Evolutionary conservation across 2,329 filamentous ascomycete genomes (phyloP), one percentile per base, ranked within the genome.

Genomic region (Stagonosporopsis vannaccii): DNA sequence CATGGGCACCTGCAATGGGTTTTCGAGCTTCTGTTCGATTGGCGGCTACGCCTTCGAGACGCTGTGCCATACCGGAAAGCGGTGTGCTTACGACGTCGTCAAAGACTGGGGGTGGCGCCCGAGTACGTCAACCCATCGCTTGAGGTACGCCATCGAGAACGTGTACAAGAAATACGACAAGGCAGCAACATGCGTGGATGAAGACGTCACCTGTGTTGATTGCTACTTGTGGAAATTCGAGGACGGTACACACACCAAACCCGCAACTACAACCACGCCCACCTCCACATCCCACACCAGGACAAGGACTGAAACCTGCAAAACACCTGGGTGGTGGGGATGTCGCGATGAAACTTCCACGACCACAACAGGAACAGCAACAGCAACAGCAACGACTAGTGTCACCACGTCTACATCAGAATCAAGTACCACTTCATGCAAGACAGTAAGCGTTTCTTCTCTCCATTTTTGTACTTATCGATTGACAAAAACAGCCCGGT

Each of bases 251-350:
- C 65, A 72, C 23, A 70, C 70, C 7, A 67, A 67, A 28, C 56
- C 67, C 1, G 58, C 58, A 6, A 69, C 66, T 8, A 69, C 66
- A 15, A 65, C 64, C 5, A 63, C 68, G 32, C 46, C 65, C n/a
- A 66, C 65, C 17, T 67, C 63, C 12, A 63, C 68, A 7, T 66
- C 62, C 4, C 61, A 48, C 12, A 65, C 70, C 2, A 55, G 66
- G 44, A 75, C 53, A 20, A 59, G 73, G 40, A 75, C 72, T 1
- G 71, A 70, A 49, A 75, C 73, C 3, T 75, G 73, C 50, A 71
- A 74, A 47, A 75, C 73, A 1, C 73, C 73, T 19, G 73, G 73
- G 1, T 75, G 73, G 73, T 75, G 73, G 73, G 73, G 73, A 17
- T 75, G 73, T 32, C 62, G 67, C 1, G 74, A 76, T 53, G 60